Evolutionary conservation across 345 rosid genomes (phyloP).

Genomic region (Gossypium mustelinum): DNA sequence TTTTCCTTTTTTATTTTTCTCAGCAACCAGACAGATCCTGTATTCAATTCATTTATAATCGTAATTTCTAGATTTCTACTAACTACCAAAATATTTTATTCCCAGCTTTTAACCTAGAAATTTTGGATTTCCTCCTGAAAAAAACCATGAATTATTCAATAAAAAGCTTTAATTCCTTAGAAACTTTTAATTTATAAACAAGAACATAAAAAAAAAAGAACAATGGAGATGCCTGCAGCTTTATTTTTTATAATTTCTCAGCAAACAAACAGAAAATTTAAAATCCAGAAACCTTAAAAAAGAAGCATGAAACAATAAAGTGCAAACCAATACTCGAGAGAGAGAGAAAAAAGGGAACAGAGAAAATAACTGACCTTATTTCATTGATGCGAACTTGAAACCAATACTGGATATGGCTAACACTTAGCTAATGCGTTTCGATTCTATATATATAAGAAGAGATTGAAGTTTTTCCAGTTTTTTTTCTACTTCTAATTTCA

Average conservation of each 20-base stretch:
- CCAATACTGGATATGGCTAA: too few relatives aligned
- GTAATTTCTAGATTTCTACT: neutral
- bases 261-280: conserved; percentile 8
- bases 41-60: neutral
- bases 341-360: neutral
- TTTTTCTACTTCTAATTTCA: neutral
- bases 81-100: neutral
- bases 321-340: neutral
- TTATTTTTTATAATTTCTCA: neutral
- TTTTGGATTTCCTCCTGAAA: too few relatives aligned
- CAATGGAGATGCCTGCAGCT: neutral
- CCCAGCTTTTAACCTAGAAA: too few relatives aligned
- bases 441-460: too few relatives aligned
- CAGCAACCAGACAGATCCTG: neutral
- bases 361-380: neutral
- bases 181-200: neutral
- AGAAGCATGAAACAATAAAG: too few relatives aligned
- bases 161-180: neutral
- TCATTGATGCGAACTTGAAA: neutral
- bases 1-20: neutral
- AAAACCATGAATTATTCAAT: neutral
- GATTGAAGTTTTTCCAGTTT: too few relatives aligned
- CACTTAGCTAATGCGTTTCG: neutral
- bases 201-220: too few relatives aligned
- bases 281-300: neutral